Evolutionary conservation across 306 rosid genomes (phyloP).

Genomic region (Cyamopsis tetragonoloba): DNA sequence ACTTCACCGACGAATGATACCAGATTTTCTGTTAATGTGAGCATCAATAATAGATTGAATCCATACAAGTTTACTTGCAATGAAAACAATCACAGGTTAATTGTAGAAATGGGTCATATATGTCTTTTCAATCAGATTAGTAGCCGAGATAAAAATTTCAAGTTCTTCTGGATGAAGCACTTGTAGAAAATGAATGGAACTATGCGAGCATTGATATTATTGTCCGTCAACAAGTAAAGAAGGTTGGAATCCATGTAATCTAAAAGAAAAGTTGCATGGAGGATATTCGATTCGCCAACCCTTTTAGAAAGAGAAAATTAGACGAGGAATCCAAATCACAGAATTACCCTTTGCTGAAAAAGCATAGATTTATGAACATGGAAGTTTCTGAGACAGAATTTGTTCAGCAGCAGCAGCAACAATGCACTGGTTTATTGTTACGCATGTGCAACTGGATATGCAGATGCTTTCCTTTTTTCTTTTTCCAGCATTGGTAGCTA

Average conservation of each 20-base stretch:
- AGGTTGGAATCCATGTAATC: neutral
- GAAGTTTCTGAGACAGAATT: neutral
- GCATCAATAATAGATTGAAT: neutral
- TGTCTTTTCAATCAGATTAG: neutral
- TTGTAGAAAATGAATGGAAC: neutral
- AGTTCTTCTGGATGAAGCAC: neutral
- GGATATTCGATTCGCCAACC: neutral
- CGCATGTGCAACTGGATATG: neutral
- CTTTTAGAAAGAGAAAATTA: neutral
- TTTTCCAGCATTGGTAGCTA: neutral
- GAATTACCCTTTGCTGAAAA: neutral
- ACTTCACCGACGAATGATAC: no score
- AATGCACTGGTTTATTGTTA: neutral
- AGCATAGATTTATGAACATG: neutral
- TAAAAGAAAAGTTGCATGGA: neutral
- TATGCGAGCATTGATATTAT: neutral
- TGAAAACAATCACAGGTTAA: accelerated
- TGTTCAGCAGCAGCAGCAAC: neutral
- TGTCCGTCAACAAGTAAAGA: neutral
- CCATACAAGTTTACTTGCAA: neutral
- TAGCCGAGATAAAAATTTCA: no score
- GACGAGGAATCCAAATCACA: neutral
- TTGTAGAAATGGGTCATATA: neutral
- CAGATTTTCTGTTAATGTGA: neutral
- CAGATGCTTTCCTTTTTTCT: neutral